These are phyloP conservation scores for Leishmania turanica DNA, from an alignment of 208 protist genomes.

Conservation along the genomic window DNA sequence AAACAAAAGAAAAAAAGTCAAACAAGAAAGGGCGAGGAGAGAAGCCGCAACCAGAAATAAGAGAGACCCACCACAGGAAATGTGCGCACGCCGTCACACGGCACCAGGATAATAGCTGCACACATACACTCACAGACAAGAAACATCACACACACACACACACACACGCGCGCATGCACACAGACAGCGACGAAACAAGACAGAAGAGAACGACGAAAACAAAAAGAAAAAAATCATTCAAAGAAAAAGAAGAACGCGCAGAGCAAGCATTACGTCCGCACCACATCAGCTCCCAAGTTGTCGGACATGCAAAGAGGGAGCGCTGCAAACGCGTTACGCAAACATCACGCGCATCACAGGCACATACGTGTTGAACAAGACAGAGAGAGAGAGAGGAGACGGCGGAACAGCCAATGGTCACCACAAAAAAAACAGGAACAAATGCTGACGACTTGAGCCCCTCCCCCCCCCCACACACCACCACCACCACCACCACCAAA, in stretches of 20 bases:
- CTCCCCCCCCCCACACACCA: too few relatives aligned
- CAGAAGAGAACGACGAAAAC: not conserved
- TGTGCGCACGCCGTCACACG: not conserved
- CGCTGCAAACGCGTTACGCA: not conserved
- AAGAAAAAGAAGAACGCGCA: not conserved
- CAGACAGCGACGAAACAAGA: slow-evolving; percentile 3
- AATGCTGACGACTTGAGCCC: too few relatives aligned
- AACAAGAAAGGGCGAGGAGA: slow-evolving; percentile 4
- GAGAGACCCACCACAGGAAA: not conserved
- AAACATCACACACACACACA: not conserved
- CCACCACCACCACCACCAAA: too few relatives aligned
- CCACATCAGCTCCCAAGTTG: not conserved
- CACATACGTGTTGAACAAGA: not conserved
- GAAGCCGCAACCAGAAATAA: not conserved
- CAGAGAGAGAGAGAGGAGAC: not conserved
- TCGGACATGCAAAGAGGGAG: not conserved
- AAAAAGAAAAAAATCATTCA: not conserved
- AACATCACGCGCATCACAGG: not conserved
- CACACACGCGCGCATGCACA: not conserved
- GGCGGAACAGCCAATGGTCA: not conserved
- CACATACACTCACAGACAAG: not conserved
- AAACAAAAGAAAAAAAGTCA: not conserved
- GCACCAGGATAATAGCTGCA: not conserved
- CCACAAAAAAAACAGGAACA: not conserved
- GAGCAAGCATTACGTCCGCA: not conserved